Conservation (phyloP, 805 yeast species). For the Ogataea philodendri region DNA sequence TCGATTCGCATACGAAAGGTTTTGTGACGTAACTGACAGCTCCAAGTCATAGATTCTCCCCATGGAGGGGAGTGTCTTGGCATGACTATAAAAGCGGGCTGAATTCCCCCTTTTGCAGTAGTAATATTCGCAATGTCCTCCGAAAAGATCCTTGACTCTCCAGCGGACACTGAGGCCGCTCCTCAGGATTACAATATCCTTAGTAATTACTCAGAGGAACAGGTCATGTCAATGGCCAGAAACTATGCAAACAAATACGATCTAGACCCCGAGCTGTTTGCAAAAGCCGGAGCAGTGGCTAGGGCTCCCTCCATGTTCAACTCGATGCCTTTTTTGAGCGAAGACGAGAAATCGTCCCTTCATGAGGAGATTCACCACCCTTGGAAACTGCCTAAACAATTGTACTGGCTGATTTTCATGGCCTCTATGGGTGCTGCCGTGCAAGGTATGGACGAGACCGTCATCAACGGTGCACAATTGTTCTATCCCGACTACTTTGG, state of each 20-base stretch:
- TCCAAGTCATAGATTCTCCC: conserved; percentile 1
- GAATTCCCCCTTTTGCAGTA: conserved; percentile 1
- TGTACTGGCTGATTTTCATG: conserved; percentile 56
- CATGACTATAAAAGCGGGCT: conserved; percentile 1
- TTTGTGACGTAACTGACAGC: conserved; percentile 7
- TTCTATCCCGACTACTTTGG: conserved; percentile 58
- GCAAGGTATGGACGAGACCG: conserved; percentile 79
- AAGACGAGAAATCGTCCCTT: conserved; percentile 53
- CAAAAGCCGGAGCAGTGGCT: conserved; percentile 66
- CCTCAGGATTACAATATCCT: conserved; percentile 44
- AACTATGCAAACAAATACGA: conserved; percentile 58
- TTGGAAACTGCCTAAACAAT: conserved; percentile 44
- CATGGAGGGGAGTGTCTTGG: conserved; percentile 4
- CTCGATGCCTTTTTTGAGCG: conserved; percentile 52
- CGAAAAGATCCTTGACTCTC: conserved; percentile 8
- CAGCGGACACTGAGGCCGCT: conserved; percentile 6
- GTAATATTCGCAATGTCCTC: conserved; percentile 2
- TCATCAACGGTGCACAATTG: conserved; percentile 68
- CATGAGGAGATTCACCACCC: conserved; percentile 46
- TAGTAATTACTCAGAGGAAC: conserved; percentile 56
- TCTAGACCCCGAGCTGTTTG: conserved; percentile 58
- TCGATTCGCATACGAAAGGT: conserved; percentile 8
- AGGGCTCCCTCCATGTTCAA: conserved; percentile 57
- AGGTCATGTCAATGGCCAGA: conserved; percentile 69
- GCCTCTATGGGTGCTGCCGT: conserved; percentile 76